Evolutionary conservation across 345 rosid species (phyloP), one percentile per base, ranked within the genome.

Genomic region (Pugionium cornutum): DNA sequence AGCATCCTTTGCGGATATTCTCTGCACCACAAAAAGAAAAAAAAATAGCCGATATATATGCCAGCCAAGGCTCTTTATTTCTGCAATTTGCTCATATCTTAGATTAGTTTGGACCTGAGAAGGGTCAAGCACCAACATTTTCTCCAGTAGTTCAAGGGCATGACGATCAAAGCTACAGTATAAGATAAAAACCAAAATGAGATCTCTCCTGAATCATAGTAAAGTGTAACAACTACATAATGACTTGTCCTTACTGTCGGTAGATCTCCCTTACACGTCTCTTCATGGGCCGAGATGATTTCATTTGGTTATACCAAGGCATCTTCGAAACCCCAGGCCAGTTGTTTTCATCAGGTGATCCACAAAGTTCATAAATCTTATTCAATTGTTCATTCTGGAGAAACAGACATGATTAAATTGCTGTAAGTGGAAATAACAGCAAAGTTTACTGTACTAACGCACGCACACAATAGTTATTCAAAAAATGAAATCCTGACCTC

Each of bases 1-100:
- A 28, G 97, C 92, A 83, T 92, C 98, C 83, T 86, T 92, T 34
- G 97, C 97, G 27, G 82, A 77, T 83, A 92, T 86, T 81, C 98
- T 86, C 98, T 92, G 76, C 61, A 53, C 48, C 47, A 47, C 37
- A 7, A 27, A 5, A 3, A 9, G 6, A 7, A 50, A 58, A 7
- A 37, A 36, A 3, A 33, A 36, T 27, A 4, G 36, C 64, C 53
- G 18, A 18, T 34, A 6, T 32, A 36, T 45, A 3, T 62, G 37
- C 32, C 26, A 37, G 10, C 39, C 26, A 31, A 34, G 30, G 55
- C 42, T 53, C 58, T 56, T 50, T 7, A 11, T 53, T 37, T 27
- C 40, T n/a, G 58, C 33, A 55, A 37, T 62, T 31, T 6, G 10
- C 57, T 54, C 45, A 71, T 41, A 40, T 58, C 7, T 31, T 48